Evolutionary conservation across 768 basidiomycete genomes (phyloP).

Genomic region (Lactarius quietus): DNA sequence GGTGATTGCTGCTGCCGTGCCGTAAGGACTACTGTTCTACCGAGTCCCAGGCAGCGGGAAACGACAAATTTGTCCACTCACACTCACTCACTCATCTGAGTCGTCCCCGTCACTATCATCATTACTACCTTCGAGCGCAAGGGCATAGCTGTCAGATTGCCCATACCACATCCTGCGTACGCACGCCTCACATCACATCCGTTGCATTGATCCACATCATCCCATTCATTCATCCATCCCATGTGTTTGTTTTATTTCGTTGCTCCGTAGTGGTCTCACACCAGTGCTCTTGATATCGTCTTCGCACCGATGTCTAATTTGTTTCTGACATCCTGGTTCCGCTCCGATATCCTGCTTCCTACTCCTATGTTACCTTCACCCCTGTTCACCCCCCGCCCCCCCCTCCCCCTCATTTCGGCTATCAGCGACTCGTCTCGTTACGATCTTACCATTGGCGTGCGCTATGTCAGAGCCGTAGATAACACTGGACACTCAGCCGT

Average conservation of each 20-base stretch:
- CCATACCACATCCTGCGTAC: not conserved
- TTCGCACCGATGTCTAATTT: conserved; percentile 5
- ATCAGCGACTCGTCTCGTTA: not conserved
- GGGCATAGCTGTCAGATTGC: conserved; percentile 1
- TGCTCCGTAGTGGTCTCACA: conserved; percentile 12
- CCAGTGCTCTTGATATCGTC: conserved; percentile 11
- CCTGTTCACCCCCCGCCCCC: not conserved
- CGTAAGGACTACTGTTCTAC: not conserved
- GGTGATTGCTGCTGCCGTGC: not conserved
- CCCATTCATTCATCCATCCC: not conserved
- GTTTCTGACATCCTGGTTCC: conserved; percentile 11
- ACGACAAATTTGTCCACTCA: no score
- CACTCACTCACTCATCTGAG: conserved; percentile 5
- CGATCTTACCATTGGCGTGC: not conserved
- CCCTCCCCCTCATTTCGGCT: not conserved
- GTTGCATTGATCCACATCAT: conserved; percentile 6
- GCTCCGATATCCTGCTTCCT: conserved; percentile 17
- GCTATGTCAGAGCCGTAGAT: not conserved
- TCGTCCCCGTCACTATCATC: not conserved
- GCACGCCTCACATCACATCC: not conserved
- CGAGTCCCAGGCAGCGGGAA: conserved; percentile 1
- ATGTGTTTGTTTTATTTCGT: conserved; percentile 7
- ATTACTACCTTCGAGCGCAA: not conserved
- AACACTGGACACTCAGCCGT: not conserved
- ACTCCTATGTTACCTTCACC: not conserved